Evolutionary conservation across 305 asterid species (phyloP), one percentile per base, ranked within the genome.

Genomic region (Fraxinus nigra): DNA sequence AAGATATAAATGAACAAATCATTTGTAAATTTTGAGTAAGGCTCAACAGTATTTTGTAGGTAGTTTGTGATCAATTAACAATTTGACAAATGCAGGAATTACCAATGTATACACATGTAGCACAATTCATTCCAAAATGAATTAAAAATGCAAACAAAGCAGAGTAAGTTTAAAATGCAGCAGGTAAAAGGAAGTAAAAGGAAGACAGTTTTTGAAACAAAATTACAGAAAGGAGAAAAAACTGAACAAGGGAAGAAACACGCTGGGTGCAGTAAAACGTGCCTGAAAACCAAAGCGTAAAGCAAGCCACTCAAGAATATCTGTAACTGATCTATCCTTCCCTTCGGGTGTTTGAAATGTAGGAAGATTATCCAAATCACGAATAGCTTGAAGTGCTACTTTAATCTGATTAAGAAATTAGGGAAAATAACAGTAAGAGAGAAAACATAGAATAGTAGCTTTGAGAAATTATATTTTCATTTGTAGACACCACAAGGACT

Each of bases 211-310:
- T 14, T 70, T 33, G 43, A 20, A 30, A n/a, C 14, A 30, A 33
- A n/a, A 72, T 72, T 38, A 70, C 16, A 70, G 46, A n/a, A 30
- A 69, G 24, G 75, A 32, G 43, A 33, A 70, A 70, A 70, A 70
- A 32, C 22, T 16, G 46, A 70, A 14, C 46, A n/a, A 72, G 43
- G 76, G 48, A 72, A 72, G 43, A 72, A 72, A 69, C 46, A 72
- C 1, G 26, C 26, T 6, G 46, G 76, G 5, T 16, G 46, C 24
- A 33, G 18, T 79, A 11, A 30, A 88, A 30, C 81, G 82, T 86
- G 95, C 99, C 99, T 97, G 99, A 85, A 97, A 97, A 74, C 99
- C 99, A 87, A 97, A 97, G 76, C 90, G 92, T 72, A 91, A 81
- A 87, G 96, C 89, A 85, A 97, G 98, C 99, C 99, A 97, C 87